These are phyloP conservation scores for Geranium brycei DNA, from an alignment of 345 rosid genomes.

Conservation along the genomic window DNA sequence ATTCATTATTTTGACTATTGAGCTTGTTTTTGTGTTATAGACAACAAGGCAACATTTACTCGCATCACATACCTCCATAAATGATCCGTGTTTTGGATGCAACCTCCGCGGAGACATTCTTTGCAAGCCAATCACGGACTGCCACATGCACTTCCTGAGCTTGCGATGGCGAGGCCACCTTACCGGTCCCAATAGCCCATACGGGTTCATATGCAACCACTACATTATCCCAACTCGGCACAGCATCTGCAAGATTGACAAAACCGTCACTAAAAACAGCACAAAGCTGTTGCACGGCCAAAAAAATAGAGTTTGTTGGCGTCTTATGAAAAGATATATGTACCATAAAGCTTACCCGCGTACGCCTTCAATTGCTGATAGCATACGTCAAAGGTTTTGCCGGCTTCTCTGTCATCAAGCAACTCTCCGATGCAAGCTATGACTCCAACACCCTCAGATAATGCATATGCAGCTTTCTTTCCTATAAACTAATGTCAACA, in stretches of 20 bases:
- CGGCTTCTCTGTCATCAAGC: conserved; percentile 86
- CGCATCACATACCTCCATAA: conserved; percentile 79
- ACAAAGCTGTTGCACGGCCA: background rate
- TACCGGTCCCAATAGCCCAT: conserved; percentile 99
- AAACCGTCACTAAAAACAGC: background rate
- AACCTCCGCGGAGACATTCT: conserved; percentile 73
- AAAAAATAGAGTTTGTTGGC: no score
- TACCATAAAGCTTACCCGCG: conserved; percentile 40
- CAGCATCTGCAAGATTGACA: conserved; percentile 43
- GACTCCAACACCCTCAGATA: conserved; percentile 77
- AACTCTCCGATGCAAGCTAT: conserved; percentile 93
- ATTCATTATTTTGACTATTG: background rate
- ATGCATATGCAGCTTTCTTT: conserved; percentile 90
- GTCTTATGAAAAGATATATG: background rate
- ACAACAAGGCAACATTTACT: background rate
- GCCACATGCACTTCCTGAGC: conserved; percentile 96
- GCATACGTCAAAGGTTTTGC: conserved; percentile 91
- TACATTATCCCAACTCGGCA: conserved; percentile 77
- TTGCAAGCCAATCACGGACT: conserved; percentile 83
- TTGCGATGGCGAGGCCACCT: conserved; percentile 87
- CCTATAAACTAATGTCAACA: conserved; percentile 61
- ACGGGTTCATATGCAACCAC: conserved; percentile 98
- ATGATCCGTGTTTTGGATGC: conserved; percentile 88
- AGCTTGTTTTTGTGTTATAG: background rate
- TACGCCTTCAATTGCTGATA: conserved; percentile 78